Evolutionary conservation across 495 filamentous ascomycete genomes (phyloP), one percentile per base, ranked within the genome.

Genomic region (Collariella sp.): DNA sequence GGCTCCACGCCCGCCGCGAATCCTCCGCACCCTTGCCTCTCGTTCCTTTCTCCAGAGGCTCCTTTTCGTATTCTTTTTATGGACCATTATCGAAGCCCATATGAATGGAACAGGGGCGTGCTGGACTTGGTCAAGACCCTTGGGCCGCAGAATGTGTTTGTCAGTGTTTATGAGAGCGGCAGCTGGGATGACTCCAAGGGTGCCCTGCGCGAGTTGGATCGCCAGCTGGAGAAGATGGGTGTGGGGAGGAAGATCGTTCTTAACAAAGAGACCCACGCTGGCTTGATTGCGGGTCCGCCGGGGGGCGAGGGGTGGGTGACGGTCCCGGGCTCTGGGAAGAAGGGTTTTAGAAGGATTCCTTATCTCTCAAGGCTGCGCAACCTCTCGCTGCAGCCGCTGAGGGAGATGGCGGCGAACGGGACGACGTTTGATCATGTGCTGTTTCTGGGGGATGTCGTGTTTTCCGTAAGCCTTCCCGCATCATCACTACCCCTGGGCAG

Each of bases 401-500:
- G 78, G 56, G 65, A 76, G 48, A 62, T 83, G 29, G 70, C 68
- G 2, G 57, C 69, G 46, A 58, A 67, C 24, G 76, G 77, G n/a
- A 64, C 71, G 4, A 71, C 52, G 6, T 89, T 87, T 62, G 84
- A 89, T 59, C 79, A 78, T 58, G 70, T 90, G 5, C 64, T 91
- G 1, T 91, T 85, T 66, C 63, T 90, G 35, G 87, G 87, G 63
- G 86, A 90, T 65, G 83, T 89, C 15, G 81, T 84, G 3, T 90
- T 90, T 56, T 79, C 73, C 34, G 84, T 88, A 55, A 6, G 75
- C 60, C n/a, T 18, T 19, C 19, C 12, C 22, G 29, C 23, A 1
- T 0, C 19, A 10, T 19, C 22, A n/a, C 10, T 31, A n/a, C n/a
- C n/a, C n/a, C n/a, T n/a, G n/a, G n/a, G n/a, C n/a, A n/a, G n/a